These are phyloP conservation scores for Brettanomyces bruxellensis DNA, from an alignment of 805 yeast genomes.

Conservation along the genomic window DNA sequence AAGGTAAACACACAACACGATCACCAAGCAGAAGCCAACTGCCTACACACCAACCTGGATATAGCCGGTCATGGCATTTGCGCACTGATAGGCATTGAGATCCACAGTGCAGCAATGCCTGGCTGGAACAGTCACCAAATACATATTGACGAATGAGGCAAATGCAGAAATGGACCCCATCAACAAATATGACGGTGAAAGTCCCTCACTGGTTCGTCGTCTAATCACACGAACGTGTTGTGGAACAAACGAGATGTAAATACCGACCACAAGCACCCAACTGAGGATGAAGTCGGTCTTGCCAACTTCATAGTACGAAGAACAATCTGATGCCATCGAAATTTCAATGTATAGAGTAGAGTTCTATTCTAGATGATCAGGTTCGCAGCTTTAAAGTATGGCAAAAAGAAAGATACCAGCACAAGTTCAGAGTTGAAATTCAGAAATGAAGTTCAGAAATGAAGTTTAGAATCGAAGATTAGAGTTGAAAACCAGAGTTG, in stretches of 20 bases:
- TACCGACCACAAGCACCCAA: constrained; percentile 51
- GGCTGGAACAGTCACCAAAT: constrained; percentile 52
- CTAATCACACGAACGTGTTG: constrained; percentile 55
- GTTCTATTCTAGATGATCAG: no score
- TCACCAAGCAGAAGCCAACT: constrained; percentile 46
- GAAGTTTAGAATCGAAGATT: no score
- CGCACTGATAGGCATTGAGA: constrained; percentile 46
- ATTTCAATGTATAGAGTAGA: no score
- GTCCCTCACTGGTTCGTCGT: constrained; percentile 64
- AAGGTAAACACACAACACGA: constrained; percentile 42
- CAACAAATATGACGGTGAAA: constrained; percentile 62
- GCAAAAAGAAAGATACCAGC: no score
- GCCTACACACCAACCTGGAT: constrained; percentile 61
- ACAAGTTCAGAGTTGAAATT: no score
- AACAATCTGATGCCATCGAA: constrained; percentile 21
- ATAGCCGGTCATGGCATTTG: constrained; percentile 56
- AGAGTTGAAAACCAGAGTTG: no score
- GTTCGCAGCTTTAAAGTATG: no score
- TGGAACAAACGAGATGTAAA: constrained; percentile 63
- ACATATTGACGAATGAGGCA: constrained; percentile 57
- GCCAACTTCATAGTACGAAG: constrained; percentile 41
- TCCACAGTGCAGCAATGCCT: constrained; percentile 46
- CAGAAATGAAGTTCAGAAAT: no score
- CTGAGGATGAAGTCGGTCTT: constrained; percentile 39
- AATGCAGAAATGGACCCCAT: constrained; percentile 66